These are phyloP conservation scores for Hanseniaspora sp. DNA, from an alignment of 1,139 yeast species.

Conservation along the genomic window DNA sequence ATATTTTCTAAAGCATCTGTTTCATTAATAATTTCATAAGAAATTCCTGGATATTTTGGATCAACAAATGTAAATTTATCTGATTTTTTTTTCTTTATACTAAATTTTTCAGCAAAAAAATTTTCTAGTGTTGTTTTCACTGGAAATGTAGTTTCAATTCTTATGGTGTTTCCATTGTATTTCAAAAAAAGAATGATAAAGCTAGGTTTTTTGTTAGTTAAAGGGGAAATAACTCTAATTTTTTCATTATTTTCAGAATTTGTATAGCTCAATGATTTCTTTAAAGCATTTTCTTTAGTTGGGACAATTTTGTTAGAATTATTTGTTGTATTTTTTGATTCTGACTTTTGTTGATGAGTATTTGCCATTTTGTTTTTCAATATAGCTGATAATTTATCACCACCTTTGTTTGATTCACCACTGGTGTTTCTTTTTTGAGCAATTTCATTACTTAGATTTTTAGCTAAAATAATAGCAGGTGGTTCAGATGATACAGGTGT, in stretches of 20 bases:
- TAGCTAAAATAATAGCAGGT: neutral
- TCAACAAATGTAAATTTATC: constrained; percentile 30
- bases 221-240: neutral
- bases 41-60: constrained; percentile 39
- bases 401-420: neutral
- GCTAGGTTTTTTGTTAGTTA: constrained; percentile 1
- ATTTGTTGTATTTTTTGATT: neutral
- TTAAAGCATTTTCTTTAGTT: neutral
- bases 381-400: neutral
- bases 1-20: constrained; percentile 64
- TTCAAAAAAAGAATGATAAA: constrained; percentile 40
- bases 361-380: neutral
- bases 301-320: no score
- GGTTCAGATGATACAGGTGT: neutral
- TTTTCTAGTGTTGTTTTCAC: constrained; percentile 48
- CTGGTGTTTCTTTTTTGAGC: neutral
- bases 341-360: neutral
- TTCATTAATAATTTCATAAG: constrained; percentile 42
- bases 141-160: constrained; percentile 42
- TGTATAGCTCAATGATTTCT: neutral
- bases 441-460: neutral
- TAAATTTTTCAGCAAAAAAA: constrained; percentile 80
- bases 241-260: neutral
- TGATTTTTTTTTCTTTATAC: constrained; percentile 42
- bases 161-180: constrained; percentile 51